Conservation (phyloP, 1,139 yeast genomes). For the Nadsonia commutata region DNA sequence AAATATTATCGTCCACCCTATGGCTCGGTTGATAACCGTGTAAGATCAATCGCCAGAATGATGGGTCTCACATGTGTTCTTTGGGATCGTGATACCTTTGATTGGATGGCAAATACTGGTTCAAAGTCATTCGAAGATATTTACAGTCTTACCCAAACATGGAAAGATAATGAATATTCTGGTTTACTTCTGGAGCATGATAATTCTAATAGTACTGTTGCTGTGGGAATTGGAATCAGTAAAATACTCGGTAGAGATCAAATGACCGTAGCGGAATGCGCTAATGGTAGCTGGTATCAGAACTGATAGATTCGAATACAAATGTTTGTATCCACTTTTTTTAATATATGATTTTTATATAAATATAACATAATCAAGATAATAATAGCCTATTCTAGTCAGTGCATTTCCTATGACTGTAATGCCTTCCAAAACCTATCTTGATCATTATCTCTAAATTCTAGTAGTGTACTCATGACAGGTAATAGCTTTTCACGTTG, state of each 20-base stretch:
- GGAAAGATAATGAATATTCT: constrained; percentile 29
- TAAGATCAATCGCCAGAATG: constrained; percentile 62
- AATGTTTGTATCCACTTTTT: not conserved
- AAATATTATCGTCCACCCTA: constrained; percentile 94
- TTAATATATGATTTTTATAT: not conserved
- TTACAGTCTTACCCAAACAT: constrained; percentile 36
- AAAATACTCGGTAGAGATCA: constrained; percentile 41
- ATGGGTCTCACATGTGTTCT: constrained; percentile 79
- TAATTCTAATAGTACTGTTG: constrained; percentile 49
- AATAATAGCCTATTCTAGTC: too few species aligned
- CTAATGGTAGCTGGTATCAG: constrained; percentile 36
- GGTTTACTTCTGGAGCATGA: constrained; percentile 84
- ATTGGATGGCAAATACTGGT: constrained; percentile 52
- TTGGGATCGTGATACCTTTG: constrained; percentile 88
- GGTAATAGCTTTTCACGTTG: constrained; percentile 76
- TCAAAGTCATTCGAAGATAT: constrained; percentile 37
- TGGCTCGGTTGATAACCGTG: constrained; percentile 83
- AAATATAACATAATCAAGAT: not conserved
- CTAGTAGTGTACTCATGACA: constrained; percentile 62
- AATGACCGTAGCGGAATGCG: constrained; percentile 75
- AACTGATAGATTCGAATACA: constrained; percentile 6
- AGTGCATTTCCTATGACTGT: constrained; percentile 10
- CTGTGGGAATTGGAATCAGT: constrained; percentile 46
- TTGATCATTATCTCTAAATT: constrained; percentile 57
- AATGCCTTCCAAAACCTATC: constrained; percentile 51